phyloP scores from a whole-genome alignment of 805 yeast genomes.

The Lipomyces mesembrius region DNA sequence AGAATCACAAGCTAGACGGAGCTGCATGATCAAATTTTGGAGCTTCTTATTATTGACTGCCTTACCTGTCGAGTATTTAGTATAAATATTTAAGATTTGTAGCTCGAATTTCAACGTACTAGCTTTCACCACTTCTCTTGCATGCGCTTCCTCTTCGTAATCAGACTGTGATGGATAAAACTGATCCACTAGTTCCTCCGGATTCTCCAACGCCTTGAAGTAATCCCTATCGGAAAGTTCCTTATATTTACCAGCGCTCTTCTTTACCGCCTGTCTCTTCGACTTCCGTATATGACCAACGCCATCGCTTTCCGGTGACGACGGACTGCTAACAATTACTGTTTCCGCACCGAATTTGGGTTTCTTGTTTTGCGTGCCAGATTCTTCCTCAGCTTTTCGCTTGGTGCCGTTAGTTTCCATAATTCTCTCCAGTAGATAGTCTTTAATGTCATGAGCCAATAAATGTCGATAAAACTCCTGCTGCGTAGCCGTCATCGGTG shows the following conservation, averaged over 20 bases:
- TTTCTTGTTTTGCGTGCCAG: background rate
- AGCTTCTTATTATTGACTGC: slow-evolving; percentile 57
- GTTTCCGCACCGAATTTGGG: background rate
- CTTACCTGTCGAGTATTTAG: slow-evolving; percentile 36
- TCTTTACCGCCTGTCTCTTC: slow-evolving; percentile 8
- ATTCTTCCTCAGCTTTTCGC: background rate
- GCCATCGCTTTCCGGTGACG: slow-evolving; percentile 4
- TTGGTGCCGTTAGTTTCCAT: slow-evolving; percentile 33
- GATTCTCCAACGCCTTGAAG: slow-evolving; percentile 16
- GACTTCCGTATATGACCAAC: background rate
- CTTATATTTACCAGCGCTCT: slow-evolving; percentile 4
- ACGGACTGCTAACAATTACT: background rate
- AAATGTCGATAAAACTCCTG: slow-evolving; percentile 60
- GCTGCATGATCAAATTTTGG: slow-evolving; percentile 78
- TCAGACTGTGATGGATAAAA: slow-evolving; percentile 9
- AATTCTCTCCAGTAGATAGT: slow-evolving; percentile 43
- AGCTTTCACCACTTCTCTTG: slow-evolving; percentile 34
- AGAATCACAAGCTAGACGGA: slow-evolving; percentile 81
- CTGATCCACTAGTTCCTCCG: slow-evolving; percentile 2
- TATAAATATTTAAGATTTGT: background rate
- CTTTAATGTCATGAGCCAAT: slow-evolving; percentile 49
- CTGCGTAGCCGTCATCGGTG: slow-evolving; percentile 68
- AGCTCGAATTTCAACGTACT: background rate
- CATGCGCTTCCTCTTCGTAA: slow-evolving; percentile 14
- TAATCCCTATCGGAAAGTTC: slow-evolving; percentile 23